Evolutionary conservation across 768 basidiomycete species (phyloP).

Genomic region (Lyophyllum semitale): DNA sequence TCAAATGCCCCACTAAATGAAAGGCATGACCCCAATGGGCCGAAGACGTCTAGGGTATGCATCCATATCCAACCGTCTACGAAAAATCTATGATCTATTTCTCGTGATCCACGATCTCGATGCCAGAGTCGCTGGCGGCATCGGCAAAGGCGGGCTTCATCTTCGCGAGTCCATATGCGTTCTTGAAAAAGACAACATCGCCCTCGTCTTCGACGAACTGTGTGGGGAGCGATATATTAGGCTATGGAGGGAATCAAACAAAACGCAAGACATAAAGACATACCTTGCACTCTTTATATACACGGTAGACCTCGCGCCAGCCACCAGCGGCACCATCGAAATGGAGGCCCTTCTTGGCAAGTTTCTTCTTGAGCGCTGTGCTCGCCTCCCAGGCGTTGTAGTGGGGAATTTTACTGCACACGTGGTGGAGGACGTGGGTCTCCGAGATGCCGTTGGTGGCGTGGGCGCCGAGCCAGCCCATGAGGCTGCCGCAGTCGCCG

Average conservation of each 20-base stretch:
- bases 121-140: slow-evolving; percentile 54
- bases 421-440: slow-evolving; percentile 91
- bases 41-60: slow-evolving; percentile 15
- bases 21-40: neutral
- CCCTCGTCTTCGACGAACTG: slow-evolving; percentile 95
- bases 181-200: slow-evolving; percentile 89
- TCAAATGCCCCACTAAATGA: neutral
- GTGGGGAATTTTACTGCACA: slow-evolving; percentile 95
- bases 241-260: neutral
- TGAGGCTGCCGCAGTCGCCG: slow-evolving; percentile 74
- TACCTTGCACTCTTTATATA: slow-evolving; percentile 78
- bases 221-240: neutral
- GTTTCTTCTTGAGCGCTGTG: slow-evolving; percentile 77
- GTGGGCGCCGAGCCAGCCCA: slow-evolving; percentile 84
- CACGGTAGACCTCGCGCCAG: slow-evolving; percentile 79
- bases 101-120: slow-evolving; percentile 51
- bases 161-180: slow-evolving; percentile 76
- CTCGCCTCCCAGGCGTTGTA: slow-evolving; percentile 94
- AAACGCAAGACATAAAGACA: neutral
- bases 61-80: neutral
- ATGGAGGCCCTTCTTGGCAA: slow-evolving; percentile 61
- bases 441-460: slow-evolving; percentile 93
- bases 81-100: slow-evolving; percentile 17
- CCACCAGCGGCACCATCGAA: slow-evolving; percentile 76
- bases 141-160: slow-evolving; percentile 68